These are phyloP conservation scores for Lepidium didymum DNA, from an alignment of 345 rosid species.

Conservation along the genomic window DNA sequence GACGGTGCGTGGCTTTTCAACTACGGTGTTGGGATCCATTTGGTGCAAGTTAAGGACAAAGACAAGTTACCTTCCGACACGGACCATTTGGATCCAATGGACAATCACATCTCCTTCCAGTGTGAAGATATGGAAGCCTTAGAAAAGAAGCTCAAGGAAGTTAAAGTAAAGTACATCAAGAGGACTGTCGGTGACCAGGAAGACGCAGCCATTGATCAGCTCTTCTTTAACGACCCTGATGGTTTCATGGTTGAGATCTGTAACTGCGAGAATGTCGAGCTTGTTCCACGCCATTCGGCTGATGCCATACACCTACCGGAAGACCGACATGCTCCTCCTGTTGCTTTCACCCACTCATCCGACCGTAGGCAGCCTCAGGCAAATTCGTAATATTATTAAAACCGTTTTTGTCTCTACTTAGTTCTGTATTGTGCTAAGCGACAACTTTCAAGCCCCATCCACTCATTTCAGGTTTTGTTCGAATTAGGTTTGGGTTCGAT, in stretches of 20 bases:
- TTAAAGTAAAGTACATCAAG: constrained; percentile 41
- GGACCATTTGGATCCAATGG: constrained; percentile 47
- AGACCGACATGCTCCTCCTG: constrained; percentile 27
- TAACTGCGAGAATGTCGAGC: constrained; percentile 69
- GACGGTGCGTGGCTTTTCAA: constrained; percentile 71
- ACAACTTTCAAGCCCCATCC: background rate
- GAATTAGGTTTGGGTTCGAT: background rate
- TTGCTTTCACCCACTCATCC: background rate
- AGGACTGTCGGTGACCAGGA: constrained; percentile 39
- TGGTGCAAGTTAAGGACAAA: constrained; percentile 45
- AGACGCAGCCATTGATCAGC: constrained; percentile 46
- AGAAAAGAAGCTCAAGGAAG: constrained; percentile 42
- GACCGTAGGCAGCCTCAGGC: background rate
- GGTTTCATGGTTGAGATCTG: constrained; percentile 82
- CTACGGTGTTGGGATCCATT: constrained; percentile 65
- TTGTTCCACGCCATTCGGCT: constrained; percentile 34
- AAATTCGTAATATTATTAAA: background rate
- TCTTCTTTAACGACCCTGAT: constrained; percentile 64
- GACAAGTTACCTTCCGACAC: constrained; percentile 34
- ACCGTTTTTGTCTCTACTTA: background rate
- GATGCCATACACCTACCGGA: constrained; percentile 9
- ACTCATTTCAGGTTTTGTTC: background rate
- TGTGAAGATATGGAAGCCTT: constrained; percentile 51
- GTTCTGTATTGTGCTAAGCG: background rate
- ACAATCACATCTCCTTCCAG: constrained; percentile 69